phyloP scores from a whole-genome alignment of 805 yeast genomes.

The Candida gorgasii region DNA sequence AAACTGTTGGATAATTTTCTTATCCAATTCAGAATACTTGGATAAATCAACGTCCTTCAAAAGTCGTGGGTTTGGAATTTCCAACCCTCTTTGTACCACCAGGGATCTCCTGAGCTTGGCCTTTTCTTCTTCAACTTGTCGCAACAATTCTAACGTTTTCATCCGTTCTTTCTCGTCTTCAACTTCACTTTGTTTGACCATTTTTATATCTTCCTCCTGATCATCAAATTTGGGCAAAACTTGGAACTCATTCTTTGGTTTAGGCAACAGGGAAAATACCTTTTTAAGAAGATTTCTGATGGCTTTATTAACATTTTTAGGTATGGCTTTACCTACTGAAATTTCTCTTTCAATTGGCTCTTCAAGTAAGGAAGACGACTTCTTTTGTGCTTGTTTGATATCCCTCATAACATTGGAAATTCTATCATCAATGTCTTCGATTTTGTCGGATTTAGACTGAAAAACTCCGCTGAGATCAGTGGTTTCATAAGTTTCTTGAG shows the following conservation, averaged over 20 bases:
- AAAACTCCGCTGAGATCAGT: slow-evolving; percentile 17
- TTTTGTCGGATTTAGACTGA: slow-evolving; percentile 10
- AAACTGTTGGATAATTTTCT: slow-evolving; percentile 31
- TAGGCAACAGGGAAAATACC: slow-evolving; percentile 31
- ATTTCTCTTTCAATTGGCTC: too few relatives aligned
- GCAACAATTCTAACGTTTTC: slow-evolving; percentile 23
- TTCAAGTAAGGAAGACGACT: slow-evolving; percentile 32
- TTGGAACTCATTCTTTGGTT: slow-evolving; percentile 39
- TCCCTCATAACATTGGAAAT: slow-evolving; percentile 36
- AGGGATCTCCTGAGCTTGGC: slow-evolving; percentile 43
- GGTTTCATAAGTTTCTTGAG: slow-evolving; percentile 1
- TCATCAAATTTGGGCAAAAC: slow-evolving; percentile 33
- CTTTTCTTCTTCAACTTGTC: slow-evolving; percentile 28
- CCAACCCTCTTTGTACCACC: slow-evolving; percentile 47
- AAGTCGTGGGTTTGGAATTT: slow-evolving; percentile 37
- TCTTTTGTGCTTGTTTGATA: slow-evolving; percentile 28
- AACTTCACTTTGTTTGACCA: slow-evolving; percentile 7
- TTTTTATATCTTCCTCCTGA: slow-evolving; percentile 24
- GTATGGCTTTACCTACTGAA: too few relatives aligned
- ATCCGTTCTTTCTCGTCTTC: slow-evolving; percentile 21
- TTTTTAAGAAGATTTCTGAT: slow-evolving; percentile 13
- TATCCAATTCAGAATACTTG: slow-evolving; percentile 13
- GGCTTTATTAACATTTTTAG: slow-evolving; percentile 13
- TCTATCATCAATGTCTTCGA: slow-evolving; percentile 30
- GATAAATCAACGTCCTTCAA: slow-evolving; percentile 5